Evolutionary conservation across 2,329 filamentous ascomycete species (phyloP), one percentile per base, ranked within the genome.

Genomic region (Aspergillus sp.): DNA sequence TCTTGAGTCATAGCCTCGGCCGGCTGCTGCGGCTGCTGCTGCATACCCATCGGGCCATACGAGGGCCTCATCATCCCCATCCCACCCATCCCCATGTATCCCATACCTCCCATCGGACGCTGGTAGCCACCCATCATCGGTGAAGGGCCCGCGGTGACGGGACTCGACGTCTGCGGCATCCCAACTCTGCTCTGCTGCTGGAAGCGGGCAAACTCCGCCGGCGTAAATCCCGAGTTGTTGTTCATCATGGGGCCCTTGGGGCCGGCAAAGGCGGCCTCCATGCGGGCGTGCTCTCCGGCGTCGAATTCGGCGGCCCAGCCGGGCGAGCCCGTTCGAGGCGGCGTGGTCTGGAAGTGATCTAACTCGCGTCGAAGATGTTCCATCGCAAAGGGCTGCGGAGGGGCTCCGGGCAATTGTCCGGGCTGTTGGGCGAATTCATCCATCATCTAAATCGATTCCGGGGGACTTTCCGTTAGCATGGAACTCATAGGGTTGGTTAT

Each of bases 341-440:
- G 75, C 26, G 77, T 75, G 49, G 75, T 76, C 57, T 84, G 82
- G 58, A 80, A 77, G 42, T 75, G 76, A 67, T 87, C 85, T 54
- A 88, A 75, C 67, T 88, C 86, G 65, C 84, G 80, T 63, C 86
- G 81, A 80, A 89, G 83, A 64, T 87, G 85, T 66, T 89, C 86
- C 84, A 89, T 87, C 59, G 85, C 85, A 69, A 88, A 88, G 0
- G 85, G 83, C 61, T 81, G 78, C 32, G 82, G 79, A 4, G 81
- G 78, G 2, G 78, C 82, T 63, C 83, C 82, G 10, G 83, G 81
- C 31, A 89, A 74, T 65, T 85, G 85, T 32, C 81, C 87, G 56
- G 85, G 86, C 71, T 95, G 90, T 73, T 96, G 92, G 70, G 96
- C 84, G 75, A 97, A 97, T 61, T 92, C 89, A 71, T 96, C 92